These are phyloP conservation scores for Neovahlkampfia damariscottae DNA, from an alignment of 78 protist genomes.

Conservation along the genomic window DNA sequence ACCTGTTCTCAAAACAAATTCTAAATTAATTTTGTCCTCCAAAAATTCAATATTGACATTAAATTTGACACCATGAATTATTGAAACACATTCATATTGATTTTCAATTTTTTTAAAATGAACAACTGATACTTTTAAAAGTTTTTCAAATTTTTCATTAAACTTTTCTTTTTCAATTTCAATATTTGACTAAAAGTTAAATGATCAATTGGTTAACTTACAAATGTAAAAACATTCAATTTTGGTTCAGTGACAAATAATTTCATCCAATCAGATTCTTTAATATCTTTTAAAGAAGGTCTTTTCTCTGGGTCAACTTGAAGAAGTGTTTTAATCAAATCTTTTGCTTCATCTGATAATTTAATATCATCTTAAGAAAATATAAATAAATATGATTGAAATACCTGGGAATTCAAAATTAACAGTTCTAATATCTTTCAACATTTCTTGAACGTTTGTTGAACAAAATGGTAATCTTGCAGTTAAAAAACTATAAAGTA, in stretches of 20 bases:
- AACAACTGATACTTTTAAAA: not conserved
- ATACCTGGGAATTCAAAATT: slow-evolving; percentile 29
- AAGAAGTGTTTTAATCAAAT: not conserved
- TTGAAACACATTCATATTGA: not conserved
- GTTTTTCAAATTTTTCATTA: not conserved
- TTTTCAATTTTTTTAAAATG: not conserved
- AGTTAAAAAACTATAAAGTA: slow-evolving; percentile 7
- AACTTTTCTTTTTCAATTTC: not conserved
- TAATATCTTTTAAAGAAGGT: not conserved
- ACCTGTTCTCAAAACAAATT: not conserved
- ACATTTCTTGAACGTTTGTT: slow-evolving; percentile 41
- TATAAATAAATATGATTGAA: too few relatives aligned
- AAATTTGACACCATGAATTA: not conserved
- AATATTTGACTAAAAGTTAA: too few relatives aligned
- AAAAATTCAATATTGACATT: not conserved
- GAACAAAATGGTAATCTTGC: slow-evolving; percentile 21
- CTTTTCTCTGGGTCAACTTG: not conserved
- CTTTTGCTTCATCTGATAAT: not conserved
- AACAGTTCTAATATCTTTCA: slow-evolving; percentile 9
- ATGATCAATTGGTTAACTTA: too few relatives aligned
- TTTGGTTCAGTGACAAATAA: not conserved
- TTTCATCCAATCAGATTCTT: not conserved
- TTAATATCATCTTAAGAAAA: not conserved
- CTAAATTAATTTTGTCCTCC: not conserved
- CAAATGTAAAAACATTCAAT: not conserved